These are phyloP conservation scores for Mastigamoeba balamuthi DNA, from an alignment of 78 protist genomes.

Conservation along the genomic window DNA sequence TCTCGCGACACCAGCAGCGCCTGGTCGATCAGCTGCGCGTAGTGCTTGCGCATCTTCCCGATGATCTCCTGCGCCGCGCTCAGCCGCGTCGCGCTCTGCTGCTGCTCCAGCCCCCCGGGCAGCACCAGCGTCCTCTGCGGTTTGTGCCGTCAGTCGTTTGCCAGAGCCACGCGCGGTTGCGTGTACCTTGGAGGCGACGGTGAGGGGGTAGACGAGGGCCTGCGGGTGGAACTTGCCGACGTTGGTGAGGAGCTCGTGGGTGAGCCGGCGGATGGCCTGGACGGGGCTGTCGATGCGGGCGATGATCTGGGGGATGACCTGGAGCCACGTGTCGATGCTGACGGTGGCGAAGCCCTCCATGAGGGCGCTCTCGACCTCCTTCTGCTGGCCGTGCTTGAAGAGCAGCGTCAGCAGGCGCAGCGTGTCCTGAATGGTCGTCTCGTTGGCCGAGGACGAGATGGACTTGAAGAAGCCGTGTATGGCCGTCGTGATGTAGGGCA, in stretches of 20 bases:
- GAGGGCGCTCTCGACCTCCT: slow-evolving; percentile 37
- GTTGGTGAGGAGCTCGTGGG: slow-evolving; percentile 58
- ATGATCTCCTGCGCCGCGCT: slow-evolving; percentile 56
- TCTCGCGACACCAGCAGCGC: slow-evolving; percentile 84
- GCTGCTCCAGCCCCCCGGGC: no score
- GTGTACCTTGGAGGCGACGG: slow-evolving; percentile 78
- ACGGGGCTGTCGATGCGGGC: slow-evolving; percentile 85
- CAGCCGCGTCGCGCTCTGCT: slow-evolving; percentile 45
- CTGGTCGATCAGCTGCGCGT: slow-evolving; percentile 58
- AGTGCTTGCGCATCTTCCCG: slow-evolving; percentile 47
- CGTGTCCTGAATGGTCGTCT: slow-evolving; percentile 67
- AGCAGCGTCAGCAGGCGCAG: slow-evolving; percentile 82
- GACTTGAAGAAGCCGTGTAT: slow-evolving; percentile 76
- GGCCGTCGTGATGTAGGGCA: slow-evolving; percentile 49
- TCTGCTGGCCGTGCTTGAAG: slow-evolving; percentile 72
- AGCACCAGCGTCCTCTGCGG: no score
- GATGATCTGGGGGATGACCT: slow-evolving; percentile 82
- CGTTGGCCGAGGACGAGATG: slow-evolving; percentile 54
- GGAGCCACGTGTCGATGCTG: slow-evolving; percentile 93
- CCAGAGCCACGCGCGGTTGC: background rate
- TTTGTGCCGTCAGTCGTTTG: background rate
- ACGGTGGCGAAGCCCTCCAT: slow-evolving; percentile 64
- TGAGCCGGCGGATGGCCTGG: slow-evolving; percentile 36
- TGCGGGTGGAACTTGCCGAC: slow-evolving; percentile 95
- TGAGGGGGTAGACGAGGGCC: slow-evolving; percentile 94